phyloP scores from a whole-genome alignment of 768 basidiomycete species.

The Psilocybe cubensis region DNA sequence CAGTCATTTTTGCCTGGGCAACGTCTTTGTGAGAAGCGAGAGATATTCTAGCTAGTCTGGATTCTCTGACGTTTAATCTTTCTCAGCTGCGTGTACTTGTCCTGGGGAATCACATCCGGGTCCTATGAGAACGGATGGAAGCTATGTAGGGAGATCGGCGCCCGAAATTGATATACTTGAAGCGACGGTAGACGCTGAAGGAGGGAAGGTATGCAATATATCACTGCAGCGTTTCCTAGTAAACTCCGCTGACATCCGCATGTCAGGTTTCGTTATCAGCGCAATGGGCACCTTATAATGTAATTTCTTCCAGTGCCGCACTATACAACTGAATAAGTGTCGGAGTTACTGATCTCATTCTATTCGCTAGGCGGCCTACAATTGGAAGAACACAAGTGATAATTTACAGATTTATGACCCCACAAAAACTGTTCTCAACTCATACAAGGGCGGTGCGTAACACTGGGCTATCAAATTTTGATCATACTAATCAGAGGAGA shows the following conservation, averaged over 20 bases:
- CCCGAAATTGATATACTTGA: conserved; percentile 77
- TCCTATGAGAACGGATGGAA: conserved; percentile 46
- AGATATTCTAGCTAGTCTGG: background rate
- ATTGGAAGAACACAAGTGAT: conserved; percentile 53
- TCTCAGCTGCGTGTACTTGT: conserved; percentile 41
- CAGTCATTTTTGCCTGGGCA: conserved; percentile 75
- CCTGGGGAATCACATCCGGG: conserved; percentile 45
- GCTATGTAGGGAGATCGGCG: conserved; percentile 60
- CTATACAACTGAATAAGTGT: background rate
- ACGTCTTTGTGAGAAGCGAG: conserved; percentile 32
- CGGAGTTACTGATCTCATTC: background rate
- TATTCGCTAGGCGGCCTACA: conserved; percentile 57
- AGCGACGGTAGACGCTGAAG: conserved; percentile 38
- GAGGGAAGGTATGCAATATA: conserved; percentile 24
- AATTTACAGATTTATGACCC: conserved; percentile 55
- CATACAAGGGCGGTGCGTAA: conserved; percentile 63
- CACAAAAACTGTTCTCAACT: conserved; percentile 49
- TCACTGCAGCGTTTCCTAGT: background rate
- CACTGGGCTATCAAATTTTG: conserved; percentile 2
- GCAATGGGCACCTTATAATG: conserved; percentile 66
- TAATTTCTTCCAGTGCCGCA: conserved; percentile 17
- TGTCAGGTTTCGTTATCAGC: conserved; percentile 53
- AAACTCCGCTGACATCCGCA: background rate
- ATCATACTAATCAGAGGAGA: conserved; percentile 12
- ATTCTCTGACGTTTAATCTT: background rate